Percentiles rank a stretch among this genome's conserved stretches.
Evolutionary conservation across 352 stramenopile species (phyloP).

Genomic region (Phytophthora pisi): DNA sequence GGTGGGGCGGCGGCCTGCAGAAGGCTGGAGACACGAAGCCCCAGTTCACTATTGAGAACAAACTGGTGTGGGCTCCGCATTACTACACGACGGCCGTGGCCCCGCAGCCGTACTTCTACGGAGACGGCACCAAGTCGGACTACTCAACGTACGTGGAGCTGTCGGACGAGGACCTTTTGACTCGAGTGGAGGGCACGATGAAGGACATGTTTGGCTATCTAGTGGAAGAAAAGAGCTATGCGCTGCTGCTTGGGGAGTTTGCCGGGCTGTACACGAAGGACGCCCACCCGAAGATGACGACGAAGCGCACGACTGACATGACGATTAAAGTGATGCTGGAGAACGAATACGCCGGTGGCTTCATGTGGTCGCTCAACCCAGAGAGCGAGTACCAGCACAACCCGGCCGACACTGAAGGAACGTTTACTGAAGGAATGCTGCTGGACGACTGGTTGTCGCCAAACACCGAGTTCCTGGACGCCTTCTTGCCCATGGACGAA

Average conservation of each 20-base stretch:
- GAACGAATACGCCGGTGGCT: slow-evolving; percentile 70
- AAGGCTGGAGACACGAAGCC: slow-evolving; percentile 52
- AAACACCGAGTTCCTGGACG: slow-evolving; percentile 70
- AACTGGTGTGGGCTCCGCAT: slow-evolving; percentile 82
- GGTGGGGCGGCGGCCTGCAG: slow-evolving; percentile 80
- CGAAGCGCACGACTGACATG: slow-evolving; percentile 72
- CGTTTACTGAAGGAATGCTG: slow-evolving; percentile 76
- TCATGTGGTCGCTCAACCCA: slow-evolving; percentile 87
- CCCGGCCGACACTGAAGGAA: slow-evolving; percentile 53
- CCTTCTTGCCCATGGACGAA: slow-evolving; percentile 68
- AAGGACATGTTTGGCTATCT: slow-evolving; percentile 83
- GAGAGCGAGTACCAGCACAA: slow-evolving; percentile 84
- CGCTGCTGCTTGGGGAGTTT: slow-evolving; percentile 79
- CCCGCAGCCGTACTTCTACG: slow-evolving; percentile 80
- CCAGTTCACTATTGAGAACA: slow-evolving; percentile 66
- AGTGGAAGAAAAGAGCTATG: slow-evolving; percentile 47
- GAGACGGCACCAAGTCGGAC: slow-evolving; percentile 49
- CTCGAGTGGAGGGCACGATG: slow-evolving; percentile 63
- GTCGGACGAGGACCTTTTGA: slow-evolving; percentile 54
- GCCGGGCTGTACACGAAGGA: slow-evolving; percentile 75
- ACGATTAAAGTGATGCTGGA: slow-evolving; percentile 72
- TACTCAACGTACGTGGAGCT: slow-evolving; percentile 69
- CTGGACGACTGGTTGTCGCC: slow-evolving; percentile 81
- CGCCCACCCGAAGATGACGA: slow-evolving; percentile 68
- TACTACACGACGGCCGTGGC: slow-evolving; percentile 85